phyloP scores from a whole-genome alignment of 306 rosid species.

The Vicia sativa region DNA sequence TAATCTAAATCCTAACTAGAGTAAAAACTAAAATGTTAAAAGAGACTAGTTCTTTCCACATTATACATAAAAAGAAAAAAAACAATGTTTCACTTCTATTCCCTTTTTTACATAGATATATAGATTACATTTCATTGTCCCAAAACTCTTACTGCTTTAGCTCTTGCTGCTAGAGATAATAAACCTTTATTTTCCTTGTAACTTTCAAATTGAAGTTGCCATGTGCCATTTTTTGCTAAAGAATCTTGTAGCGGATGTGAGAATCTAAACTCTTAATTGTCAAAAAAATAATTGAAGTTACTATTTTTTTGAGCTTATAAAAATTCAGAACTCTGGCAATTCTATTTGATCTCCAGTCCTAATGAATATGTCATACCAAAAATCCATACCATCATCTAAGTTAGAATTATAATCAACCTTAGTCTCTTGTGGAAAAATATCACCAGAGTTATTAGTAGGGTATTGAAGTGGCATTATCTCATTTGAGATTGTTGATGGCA shows the following conservation, averaged over 20 bases:
- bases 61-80: constrained; percentile 16
- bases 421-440: constrained; percentile 32
- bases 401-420: constrained; percentile 22
- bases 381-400: constrained; percentile 70
- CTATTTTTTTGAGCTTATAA: not conserved
- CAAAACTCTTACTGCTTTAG: not conserved
- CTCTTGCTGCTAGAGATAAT: not conserved
- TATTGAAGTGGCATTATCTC: constrained; percentile 36
- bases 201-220: not conserved
- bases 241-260: not conserved
- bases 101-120: not conserved
- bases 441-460: constrained; percentile 39
- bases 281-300: not conserved
- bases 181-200: not conserved
- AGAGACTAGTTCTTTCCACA: constrained; percentile 26
- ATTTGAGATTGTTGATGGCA: constrained; percentile 29
- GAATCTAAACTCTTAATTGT: not conserved
- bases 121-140: not conserved
- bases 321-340: constrained; percentile 58
- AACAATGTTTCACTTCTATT: constrained; percentile 19
- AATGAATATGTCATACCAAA: constrained; percentile 76
- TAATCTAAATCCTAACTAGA: constrained; percentile 34
- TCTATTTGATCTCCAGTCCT: constrained; percentile 57
- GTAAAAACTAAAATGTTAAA: constrained; percentile 25
- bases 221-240: not conserved